Percentiles rank a stretch among this genome's conserved stretches.
Conservation (phyloP, 495 filamentous ascomycete genomes). For the Bombardia bombarda region DNA sequence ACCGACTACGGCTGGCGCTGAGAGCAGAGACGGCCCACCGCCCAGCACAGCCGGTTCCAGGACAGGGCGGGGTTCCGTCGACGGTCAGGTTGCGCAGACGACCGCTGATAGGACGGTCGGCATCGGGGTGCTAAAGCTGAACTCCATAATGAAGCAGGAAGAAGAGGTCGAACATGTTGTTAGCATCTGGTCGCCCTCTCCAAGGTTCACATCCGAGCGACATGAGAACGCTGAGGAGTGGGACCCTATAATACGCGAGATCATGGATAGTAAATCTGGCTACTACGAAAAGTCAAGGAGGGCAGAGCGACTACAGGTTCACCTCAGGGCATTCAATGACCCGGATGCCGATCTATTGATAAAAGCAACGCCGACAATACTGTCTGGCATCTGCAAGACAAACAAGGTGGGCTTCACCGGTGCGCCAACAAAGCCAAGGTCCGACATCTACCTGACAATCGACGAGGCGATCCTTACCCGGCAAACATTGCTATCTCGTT, state of each 20-base stretch:
- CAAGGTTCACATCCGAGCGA: conserved; percentile 34
- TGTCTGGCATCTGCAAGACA: conserved; percentile 72
- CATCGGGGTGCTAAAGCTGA: conserved; percentile 74
- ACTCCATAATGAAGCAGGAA: conserved; percentile 65
- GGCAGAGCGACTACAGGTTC: conserved; percentile 67
- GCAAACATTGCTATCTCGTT: conserved; percentile 73
- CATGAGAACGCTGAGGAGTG: conserved; percentile 59
- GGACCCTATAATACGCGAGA: conserved; percentile 64
- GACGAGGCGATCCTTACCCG: conserved; percentile 64
- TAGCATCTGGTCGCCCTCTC: conserved; percentile 65
- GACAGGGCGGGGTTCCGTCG: conserved; percentile 33
- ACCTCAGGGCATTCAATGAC: conserved; percentile 64
- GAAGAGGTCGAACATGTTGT: conserved; percentile 70
- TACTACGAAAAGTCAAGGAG: conserved; percentile 63
- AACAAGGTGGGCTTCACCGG: conserved; percentile 92
- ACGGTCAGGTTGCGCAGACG: conserved; percentile 33
- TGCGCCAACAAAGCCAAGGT: conserved; percentile 76
- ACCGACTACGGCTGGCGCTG: conserved; percentile 17
- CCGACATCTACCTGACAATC: conserved; percentile 90
- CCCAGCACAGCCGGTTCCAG: conserved; percentile 50
- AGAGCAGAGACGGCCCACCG: conserved; percentile 38
- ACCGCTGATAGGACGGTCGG: conserved; percentile 59
- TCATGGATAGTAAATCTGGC: conserved; percentile 63
- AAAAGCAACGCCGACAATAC: conserved; percentile 75
- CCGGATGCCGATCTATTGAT: conserved; percentile 74